Evolutionary conservation across 805 yeast species (phyloP).

Genomic region (Nakazawaea ambrosiae): DNA sequence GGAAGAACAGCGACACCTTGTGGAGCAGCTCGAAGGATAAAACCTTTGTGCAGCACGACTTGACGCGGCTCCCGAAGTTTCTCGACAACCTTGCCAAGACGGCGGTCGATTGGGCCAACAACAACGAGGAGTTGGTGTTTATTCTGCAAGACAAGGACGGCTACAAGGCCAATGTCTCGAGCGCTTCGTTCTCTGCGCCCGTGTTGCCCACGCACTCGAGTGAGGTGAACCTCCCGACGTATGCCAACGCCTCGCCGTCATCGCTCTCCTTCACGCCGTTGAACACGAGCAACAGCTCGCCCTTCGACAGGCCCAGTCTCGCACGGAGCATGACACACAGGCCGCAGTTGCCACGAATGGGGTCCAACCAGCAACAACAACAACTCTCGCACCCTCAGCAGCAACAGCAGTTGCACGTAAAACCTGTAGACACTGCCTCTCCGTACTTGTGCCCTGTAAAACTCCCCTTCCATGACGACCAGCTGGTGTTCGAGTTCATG

Average conservation of each 20-base stretch:
- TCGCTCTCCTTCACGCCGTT: slow-evolving; percentile 12
- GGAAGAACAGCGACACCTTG: slow-evolving; percentile 38
- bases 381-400: slow-evolving; percentile 4
- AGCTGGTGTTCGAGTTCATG: slow-evolving; percentile 39
- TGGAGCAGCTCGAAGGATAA: slow-evolving; percentile 49
- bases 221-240: slow-evolving; percentile 11
- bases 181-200: background rate
- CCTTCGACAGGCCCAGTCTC: slow-evolving; percentile 9
- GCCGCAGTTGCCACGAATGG: slow-evolving; percentile 15
- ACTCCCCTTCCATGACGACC: slow-evolving; percentile 35
- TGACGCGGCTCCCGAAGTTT: slow-evolving; percentile 32
- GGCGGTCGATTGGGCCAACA: slow-evolving; percentile 52
- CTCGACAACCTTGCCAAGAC: slow-evolving; percentile 45
- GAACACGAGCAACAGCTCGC: background rate
- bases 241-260: slow-evolving; percentile 11
- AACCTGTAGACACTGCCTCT: slow-evolving; percentile 6
- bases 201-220: slow-evolving; percentile 14
- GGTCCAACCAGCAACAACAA: slow-evolving; percentile 12
- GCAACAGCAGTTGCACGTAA: background rate
- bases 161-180: slow-evolving; percentile 21
- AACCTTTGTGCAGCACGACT: slow-evolving; percentile 39
- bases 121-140: slow-evolving; percentile 41
- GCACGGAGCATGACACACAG: slow-evolving; percentile 12
- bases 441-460: slow-evolving; percentile 34
- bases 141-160: slow-evolving; percentile 43